Base-by-base conservation (phyloP, 176 grass and related monocot species). In the Pontederia paniculata region DNA sequence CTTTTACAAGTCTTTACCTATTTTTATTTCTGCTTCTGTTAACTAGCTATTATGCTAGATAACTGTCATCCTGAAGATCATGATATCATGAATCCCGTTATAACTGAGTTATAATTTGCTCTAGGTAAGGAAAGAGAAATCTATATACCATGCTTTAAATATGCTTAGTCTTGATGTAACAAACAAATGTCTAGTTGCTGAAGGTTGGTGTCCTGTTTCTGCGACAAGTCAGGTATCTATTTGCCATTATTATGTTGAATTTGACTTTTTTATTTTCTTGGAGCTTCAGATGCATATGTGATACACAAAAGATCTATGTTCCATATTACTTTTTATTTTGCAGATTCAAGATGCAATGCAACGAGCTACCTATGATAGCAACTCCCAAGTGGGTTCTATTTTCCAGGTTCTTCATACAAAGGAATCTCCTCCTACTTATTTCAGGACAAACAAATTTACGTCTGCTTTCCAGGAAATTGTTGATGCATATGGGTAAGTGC, bases 111-210 rank as follows among this genome's bases (percentile, higher is more conserved):
- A 48, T 65, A 50, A 71, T 64, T 19, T 54, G n/a, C 58, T 79
- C 37, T 58, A 97, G 93, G 83, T 70, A 60, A 90, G 81, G 54
- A 84, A 63, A 65, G 86, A 97, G 74, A 97, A 97, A 79, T 81
- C 83, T 65, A 88, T 88, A 73, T 84, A 97, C 70, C 93, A 90
- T 77, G 90, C 93, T 70, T 69, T 97, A 66, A 97, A 97, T 77
- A 97, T 90, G 86, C 65, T 97, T 48, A 90, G 86, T n/a, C 74
- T 97, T 69, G 86, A 97, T 71, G 93, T 97, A 70, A 97, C 93
- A 45, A 97, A 97, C 55, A 90, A 97, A 81, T 97, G 91, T 63
- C 71, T 97, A 59, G 91, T 97, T 54, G 91, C 77, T 78, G 91
- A 97, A 71, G 91, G 86, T 31, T 97, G 91, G 91, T 79, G 91